Conservation (phyloP, 2,329 filamentous ascomycete genomes). For the Camillea tinctor region DNA sequence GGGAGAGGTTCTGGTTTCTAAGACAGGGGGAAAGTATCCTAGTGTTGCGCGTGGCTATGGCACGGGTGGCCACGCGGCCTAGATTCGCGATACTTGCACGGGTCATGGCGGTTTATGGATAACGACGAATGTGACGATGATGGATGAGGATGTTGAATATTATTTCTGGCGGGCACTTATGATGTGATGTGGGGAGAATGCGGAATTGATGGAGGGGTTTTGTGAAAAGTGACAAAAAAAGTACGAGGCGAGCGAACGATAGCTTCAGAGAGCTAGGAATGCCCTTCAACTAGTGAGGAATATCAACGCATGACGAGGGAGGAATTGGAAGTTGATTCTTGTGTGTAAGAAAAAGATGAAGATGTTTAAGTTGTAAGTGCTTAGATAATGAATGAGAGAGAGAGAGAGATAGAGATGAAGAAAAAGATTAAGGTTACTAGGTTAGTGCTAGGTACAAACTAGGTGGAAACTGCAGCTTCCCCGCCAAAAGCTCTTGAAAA, state of each 20-base stretch:
- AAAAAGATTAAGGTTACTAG: no score
- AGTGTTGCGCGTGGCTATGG: conserved; percentile 23
- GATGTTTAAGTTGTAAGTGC: no score
- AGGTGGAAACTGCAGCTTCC: conserved; percentile 5
- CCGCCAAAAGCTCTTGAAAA: neutral
- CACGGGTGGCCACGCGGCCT: conserved; percentile 37
- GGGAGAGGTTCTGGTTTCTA: conserved; percentile 12
- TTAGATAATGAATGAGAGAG: no score
- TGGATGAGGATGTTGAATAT: neutral
- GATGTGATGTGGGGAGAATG: no score
- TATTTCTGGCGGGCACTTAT: no score
- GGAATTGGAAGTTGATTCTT: neutral
- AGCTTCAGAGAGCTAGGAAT: neutral
- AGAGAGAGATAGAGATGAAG: no score
- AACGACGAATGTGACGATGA: neutral
- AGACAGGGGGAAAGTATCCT: conserved; percentile 6
- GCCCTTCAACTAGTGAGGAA: neutral
- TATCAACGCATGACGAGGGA: neutral
- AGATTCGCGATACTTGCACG: conserved; percentile 35
- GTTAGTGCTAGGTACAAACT: no score
- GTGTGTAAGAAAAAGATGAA: neutral
- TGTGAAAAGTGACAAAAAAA: neutral
- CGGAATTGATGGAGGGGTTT: neutral
- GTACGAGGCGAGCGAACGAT: neutral
- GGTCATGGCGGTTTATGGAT: conserved; percentile 26